These are phyloP conservation scores for Colletotrichum nymphaeae DNA, from an alignment of 2,329 filamentous ascomycete species.

Conservation along the genomic window DNA sequence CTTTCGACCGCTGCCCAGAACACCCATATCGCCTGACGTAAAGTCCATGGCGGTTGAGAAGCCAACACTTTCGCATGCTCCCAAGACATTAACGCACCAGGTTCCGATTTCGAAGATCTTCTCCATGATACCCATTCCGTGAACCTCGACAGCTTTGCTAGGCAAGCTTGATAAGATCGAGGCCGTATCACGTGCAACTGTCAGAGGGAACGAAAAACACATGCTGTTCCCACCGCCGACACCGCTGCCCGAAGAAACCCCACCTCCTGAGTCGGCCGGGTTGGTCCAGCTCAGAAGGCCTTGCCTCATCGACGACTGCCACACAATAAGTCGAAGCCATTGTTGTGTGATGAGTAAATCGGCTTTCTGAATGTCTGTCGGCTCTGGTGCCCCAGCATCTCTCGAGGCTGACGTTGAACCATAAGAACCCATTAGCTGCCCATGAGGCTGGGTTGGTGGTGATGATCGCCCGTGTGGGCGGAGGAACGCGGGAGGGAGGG, in stretches of 20 bases:
- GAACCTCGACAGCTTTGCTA: slow-evolving; percentile 55
- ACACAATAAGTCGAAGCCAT: slow-evolving; percentile 78
- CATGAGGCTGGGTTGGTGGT: slow-evolving; percentile 40
- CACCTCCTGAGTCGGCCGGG: slow-evolving; percentile 33
- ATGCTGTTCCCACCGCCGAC: slow-evolving; percentile 52
- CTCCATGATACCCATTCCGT: slow-evolving; percentile 62
- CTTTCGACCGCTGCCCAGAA: slow-evolving; percentile 45
- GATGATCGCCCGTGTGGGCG: slow-evolving; percentile 41
- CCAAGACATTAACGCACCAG: slow-evolving; percentile 57
- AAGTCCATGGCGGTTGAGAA: slow-evolving; percentile 45
- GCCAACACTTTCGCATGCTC: slow-evolving; percentile 46
- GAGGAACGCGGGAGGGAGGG: slow-evolving; percentile 47
- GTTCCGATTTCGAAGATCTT: slow-evolving; percentile 62
- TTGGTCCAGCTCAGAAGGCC: slow-evolving; percentile 67
- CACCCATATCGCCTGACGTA: slow-evolving; percentile 44
- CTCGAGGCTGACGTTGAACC: slow-evolving; percentile 23
- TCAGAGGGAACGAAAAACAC: slow-evolving; percentile 70
- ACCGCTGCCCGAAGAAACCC: slow-evolving; percentile 2
- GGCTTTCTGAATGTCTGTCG: slow-evolving; percentile 74
- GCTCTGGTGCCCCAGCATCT: slow-evolving; percentile 45
- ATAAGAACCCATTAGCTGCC: slow-evolving; percentile 21
- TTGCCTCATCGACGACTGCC: slow-evolving; percentile 76
- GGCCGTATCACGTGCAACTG: slow-evolving; percentile 70
- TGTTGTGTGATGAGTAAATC: slow-evolving; percentile 77
- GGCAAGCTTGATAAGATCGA: slow-evolving; percentile 54